Base-by-base conservation (phyloP, 106 monocot species). In the Phalaenopsis aphrodite region DNA sequence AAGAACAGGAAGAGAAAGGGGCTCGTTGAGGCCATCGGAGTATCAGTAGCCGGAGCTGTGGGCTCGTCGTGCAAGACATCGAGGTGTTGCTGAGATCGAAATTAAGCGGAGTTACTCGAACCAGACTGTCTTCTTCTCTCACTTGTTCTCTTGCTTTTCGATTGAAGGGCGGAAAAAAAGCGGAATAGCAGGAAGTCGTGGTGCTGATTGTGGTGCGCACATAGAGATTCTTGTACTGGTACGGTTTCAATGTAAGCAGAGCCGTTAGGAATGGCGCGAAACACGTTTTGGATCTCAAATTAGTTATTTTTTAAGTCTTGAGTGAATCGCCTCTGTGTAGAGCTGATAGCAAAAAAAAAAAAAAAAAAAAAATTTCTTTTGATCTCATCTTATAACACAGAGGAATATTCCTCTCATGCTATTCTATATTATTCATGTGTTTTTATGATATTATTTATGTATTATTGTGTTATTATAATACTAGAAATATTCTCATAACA, bases 231-330 rank as follows among this genome's bases (percentile, higher is more conserved):
- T 19, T 1, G 42, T 19, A 6, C 18, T 45, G 19, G 45, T 45
- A 74, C 74, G 74, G 43, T 43, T 18, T 7, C 18, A 19, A 74
- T 8, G 5, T 43, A 41, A 72, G 41, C 12, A 43, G 41, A 42
- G 74, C 19, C 74, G 42, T 74, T 74, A 43, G 8, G 5, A 36
- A 42, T n/a, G 74, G 74, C 74, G 74, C 74, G 43, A 74, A 74
- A 74, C 74, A 74, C 74, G 74, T 74, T 74, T 74, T 17, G 43
- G 42, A 43, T 74, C 18, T 69, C 21, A n/a, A 61, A 61, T n/a
- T 52, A 2, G 3, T 45, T 45, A 30, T n/a, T n/a, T n/a, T n/a
- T n/a, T n/a, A n/a, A n/a, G n/a, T n/a, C n/a, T n/a, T n/a, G n/a
- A n/a, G n/a, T n/a, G n/a, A n/a, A n/a, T n/a, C n/a, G n/a, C n/a